A percentile compares a stretch with the other conserved stretches of the same genome.
These are phyloP conservation scores for Eleusine coracana DNA, from an alignment of 176 grass and related monocot genomes.

Conservation along the genomic window DNA sequence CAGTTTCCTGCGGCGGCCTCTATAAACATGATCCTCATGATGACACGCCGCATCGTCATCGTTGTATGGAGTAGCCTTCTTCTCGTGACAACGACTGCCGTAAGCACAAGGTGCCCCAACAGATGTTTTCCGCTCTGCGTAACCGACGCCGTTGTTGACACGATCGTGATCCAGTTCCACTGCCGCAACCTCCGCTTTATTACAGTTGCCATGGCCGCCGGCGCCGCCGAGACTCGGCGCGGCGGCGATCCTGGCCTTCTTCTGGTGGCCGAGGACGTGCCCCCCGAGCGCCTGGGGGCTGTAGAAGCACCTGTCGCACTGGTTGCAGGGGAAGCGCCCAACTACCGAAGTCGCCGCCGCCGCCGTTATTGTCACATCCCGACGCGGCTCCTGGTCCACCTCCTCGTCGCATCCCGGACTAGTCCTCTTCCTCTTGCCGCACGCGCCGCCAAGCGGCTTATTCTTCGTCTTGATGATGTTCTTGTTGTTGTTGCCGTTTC, in stretches of 20 bases:
- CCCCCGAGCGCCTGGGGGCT: constrained; percentile 31
- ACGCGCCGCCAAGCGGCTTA: neutral
- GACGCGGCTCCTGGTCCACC: neutral
- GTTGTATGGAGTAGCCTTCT: neutral
- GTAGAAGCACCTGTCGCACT: constrained; percentile 28
- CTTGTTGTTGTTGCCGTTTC: neutral
- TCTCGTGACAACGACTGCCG: neutral
- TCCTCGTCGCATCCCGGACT: neutral
- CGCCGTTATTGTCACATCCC: neutral
- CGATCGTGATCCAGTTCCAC: neutral
- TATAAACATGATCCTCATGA: neutral
- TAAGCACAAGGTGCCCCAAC: neutral
- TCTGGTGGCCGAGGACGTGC: constrained; percentile 40
- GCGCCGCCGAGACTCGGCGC: neutral
- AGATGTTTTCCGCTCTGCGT: no score
- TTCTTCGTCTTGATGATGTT: constrained; percentile 5
- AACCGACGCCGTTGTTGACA: neutral
- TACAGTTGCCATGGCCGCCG: neutral
- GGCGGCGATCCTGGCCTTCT: constrained; percentile 38
- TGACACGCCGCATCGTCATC: neutral
- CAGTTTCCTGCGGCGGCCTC: neutral
- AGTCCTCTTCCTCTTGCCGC: neutral
- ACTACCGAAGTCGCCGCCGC: neutral
- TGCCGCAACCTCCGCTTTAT: neutral
- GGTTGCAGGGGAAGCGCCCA: neutral